A percentile compares a stretch with the other conserved stretches of the same genome.
phyloP scores from a whole-genome alignment of 2,329 filamentous ascomycete genomes.

The Talaromyces sp. region DNA sequence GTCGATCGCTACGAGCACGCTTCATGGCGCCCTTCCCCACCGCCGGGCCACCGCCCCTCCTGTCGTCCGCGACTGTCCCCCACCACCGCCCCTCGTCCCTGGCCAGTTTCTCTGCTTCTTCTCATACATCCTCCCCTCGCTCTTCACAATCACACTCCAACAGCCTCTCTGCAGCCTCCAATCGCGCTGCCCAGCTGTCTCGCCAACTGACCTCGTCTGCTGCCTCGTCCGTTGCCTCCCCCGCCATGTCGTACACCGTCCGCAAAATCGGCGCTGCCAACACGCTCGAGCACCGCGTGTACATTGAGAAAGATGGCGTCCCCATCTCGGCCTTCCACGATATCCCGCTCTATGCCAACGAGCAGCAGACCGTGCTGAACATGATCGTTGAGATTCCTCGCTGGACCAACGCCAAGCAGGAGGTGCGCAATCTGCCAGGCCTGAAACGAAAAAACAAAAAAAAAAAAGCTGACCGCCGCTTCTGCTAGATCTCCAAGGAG shows the following conservation, averaged over 20 bases:
- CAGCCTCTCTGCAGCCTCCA: slow-evolving; percentile 18
- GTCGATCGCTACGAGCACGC: not conserved
- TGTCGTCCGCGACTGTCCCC: slow-evolving; percentile 14
- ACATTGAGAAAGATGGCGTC: slow-evolving; percentile 94
- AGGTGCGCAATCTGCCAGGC: slow-evolving; percentile 56
- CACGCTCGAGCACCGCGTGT: slow-evolving; percentile 96
- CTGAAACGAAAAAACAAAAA: too few species aligned
- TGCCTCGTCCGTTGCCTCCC: slow-evolving; percentile 27
- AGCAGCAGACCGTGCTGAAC: slow-evolving; percentile 93
- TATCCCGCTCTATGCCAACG: slow-evolving; percentile 94
- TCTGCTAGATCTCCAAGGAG: slow-evolving; percentile 86
- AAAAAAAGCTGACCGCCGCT: not conserved
- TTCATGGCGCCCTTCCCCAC: not conserved
- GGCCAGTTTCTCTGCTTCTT: slow-evolving; percentile 15
- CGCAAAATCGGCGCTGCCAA: slow-evolving; percentile 86
- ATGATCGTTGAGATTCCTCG: slow-evolving; percentile 99
- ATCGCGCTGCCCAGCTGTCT: slow-evolving; percentile 41
- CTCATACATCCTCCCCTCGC: not conserved
- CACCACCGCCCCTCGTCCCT: slow-evolving; percentile 21
- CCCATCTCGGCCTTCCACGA: slow-evolving; percentile 97
- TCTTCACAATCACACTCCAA: not conserved
- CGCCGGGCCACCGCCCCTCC: not conserved
- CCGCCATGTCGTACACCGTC: slow-evolving; percentile 57
- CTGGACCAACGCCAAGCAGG: slow-evolving; percentile 99
- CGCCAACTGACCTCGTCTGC: slow-evolving; percentile 43